A percentile compares a stretch with the other conserved stretches of the same genome.
Conservation (phyloP, 805 yeast genomes). For the Ogataea trehalophila region DNA sequence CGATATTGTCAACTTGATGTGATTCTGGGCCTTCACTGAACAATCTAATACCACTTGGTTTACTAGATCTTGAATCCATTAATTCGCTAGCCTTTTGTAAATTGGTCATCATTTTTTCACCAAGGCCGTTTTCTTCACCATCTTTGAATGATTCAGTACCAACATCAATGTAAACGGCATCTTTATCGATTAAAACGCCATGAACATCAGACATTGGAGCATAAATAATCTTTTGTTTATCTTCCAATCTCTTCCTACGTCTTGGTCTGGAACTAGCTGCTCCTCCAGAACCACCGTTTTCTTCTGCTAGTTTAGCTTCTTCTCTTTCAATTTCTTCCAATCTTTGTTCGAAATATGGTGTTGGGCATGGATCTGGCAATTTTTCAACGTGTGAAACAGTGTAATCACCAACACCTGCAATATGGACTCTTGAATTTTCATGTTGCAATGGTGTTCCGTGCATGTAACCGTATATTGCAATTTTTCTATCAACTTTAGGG, state of each 20-base stretch:
- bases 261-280: slow-evolving; percentile 42
- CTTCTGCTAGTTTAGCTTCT: slow-evolving; percentile 58
- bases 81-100: slow-evolving; percentile 67
- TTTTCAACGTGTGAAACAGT: slow-evolving; percentile 73
- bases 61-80: slow-evolving; percentile 36
- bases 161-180: slow-evolving; percentile 91
- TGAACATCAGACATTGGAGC: slow-evolving; percentile 99
- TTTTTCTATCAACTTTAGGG: slow-evolving; percentile 79
- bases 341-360: slow-evolving; percentile 86
- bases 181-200: slow-evolving; percentile 94
- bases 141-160: slow-evolving; percentile 36
- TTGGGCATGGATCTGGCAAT: slow-evolving; percentile 98
- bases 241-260: slow-evolving; percentile 88
- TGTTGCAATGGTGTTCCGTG: slow-evolving; percentile 87
- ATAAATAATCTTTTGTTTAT: slow-evolving; percentile 86
- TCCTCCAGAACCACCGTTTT: slow-evolving; percentile 55
- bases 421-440: slow-evolving; percentile 71
- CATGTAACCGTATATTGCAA: slow-evolving; percentile 89
- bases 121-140: slow-evolving; percentile 56
- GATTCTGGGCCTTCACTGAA: slow-evolving; percentile 46
- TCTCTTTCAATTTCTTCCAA: slow-evolving; percentile 79
- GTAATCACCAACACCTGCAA: slow-evolving; percentile 94
- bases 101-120: slow-evolving; percentile 79
- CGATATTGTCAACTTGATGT: slow-evolving; percentile 38
- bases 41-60: slow-evolving; percentile 63